Evolutionary conservation across 306 rosid species (phyloP), one percentile per base, ranked within the genome.

Genomic region (Quercus aquifolioides): DNA sequence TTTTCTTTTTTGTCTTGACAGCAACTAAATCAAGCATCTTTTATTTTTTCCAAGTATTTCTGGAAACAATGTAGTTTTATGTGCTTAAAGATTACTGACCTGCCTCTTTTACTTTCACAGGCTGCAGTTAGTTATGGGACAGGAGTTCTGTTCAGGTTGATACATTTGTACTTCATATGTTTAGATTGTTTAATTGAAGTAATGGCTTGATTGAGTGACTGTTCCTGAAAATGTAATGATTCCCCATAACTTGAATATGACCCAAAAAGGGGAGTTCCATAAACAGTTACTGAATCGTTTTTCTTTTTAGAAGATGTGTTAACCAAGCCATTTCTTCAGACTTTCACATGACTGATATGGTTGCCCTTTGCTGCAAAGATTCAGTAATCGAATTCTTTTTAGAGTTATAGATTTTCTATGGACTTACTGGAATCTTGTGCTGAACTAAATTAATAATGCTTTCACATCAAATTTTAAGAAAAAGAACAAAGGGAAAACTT

Each of bases 61-160:
- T 23, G 43, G 30, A 60, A 55, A 55, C 33, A 30, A 1, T 17
- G 57, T 51, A 8, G 25, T 54, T 38, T 63, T 54, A 63, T 6
- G 21, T 71, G 43, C 31, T 11, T 10, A 11, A 60, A 41, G 71
- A 25, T 63, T 54, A 25, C 60, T 76, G 69, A 85, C 35, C 51
- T 71, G 26, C 79, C 68, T 68, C 76, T 81, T 81, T 71, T 25
- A 69, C 74, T 62, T 49, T 14, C 74, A 76, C 90, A 94, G 97
- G 96, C 96, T 79, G 97, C 98, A 46, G 31, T 85, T 84, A 94
- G 97, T 86, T 94, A 94, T 57, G 96, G 82, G 0, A 79, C 81
- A 18, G 98, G 98, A 73, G 97, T 83, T 74, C 86, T 94, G 76
- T 89, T 89, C 88, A 92, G 98, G 98, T 87, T 82, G 72, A 52